A percentile compares a stretch with the other conserved stretches of the same genome.
Conservation (phyloP, 768 basidiomycete genomes). For the Boletus coccyginus region DNA sequence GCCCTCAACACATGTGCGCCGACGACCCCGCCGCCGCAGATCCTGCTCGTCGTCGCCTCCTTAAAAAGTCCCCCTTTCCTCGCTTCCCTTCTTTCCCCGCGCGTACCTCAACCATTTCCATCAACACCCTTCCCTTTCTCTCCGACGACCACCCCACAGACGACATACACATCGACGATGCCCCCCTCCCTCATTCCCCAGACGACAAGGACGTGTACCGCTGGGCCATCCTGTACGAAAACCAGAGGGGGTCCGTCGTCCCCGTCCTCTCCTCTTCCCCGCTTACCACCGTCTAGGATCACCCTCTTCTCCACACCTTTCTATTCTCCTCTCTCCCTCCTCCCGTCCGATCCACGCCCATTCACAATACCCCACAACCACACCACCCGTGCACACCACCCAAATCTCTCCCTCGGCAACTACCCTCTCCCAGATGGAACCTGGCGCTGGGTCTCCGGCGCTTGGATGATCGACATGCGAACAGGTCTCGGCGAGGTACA, state of each 20-base stretch:
- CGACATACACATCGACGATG: slow-evolving; percentile 34
- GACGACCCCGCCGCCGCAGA: slow-evolving; percentile 45
- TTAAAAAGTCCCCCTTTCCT: slow-evolving; percentile 35
- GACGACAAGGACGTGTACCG: slow-evolving; percentile 54
- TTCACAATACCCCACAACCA: slow-evolving; percentile 59
- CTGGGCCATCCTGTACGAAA: slow-evolving; percentile 81
- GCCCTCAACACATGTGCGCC: slow-evolving; percentile 37
- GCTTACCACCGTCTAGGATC: slow-evolving; percentile 37
- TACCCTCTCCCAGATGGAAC: slow-evolving; percentile 78
- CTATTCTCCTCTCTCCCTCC: slow-evolving; percentile 67
- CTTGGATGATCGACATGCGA: slow-evolving; percentile 91
- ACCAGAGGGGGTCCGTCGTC: slow-evolving; percentile 69
- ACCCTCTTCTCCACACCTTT: slow-evolving; percentile 71
- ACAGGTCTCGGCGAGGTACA: slow-evolving; percentile 71
- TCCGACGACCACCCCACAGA: neutral
- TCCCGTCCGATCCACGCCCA: slow-evolving; percentile 70
- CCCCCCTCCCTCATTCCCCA: slow-evolving; percentile 20
- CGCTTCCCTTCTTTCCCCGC: slow-evolving; percentile 34
- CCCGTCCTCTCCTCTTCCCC: neutral
- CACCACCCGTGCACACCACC: slow-evolving; percentile 42
- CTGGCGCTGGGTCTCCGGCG: slow-evolving; percentile 78
- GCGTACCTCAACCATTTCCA: slow-evolving; percentile 1
- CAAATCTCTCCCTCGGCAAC: slow-evolving; percentile 53
- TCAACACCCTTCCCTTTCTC: neutral
- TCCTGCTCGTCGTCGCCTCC: slow-evolving; percentile 46